A percentile compares a stretch with the other conserved stretches of the same genome.
phyloP scores from a whole-genome alignment of 768 basidiomycete species.

The Lentinula raphanica region DNA sequence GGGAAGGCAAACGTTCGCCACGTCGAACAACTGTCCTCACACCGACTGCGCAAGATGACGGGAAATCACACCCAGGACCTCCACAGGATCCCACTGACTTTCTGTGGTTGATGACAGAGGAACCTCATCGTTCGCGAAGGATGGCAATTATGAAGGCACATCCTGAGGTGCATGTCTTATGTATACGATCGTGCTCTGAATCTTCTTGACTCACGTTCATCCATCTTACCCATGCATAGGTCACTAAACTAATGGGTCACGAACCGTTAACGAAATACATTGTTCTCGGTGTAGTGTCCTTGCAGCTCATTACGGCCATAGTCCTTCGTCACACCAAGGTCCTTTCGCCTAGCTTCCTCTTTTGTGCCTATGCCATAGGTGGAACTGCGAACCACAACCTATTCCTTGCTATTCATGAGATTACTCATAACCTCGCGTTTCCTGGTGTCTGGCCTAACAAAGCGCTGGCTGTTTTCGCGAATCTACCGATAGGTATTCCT shows the following conservation, averaged over 20 bases:
- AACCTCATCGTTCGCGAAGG: slow-evolving; percentile 87
- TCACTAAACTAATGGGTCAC: slow-evolving; percentile 94
- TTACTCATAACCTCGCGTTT: slow-evolving; percentile 97
- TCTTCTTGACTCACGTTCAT: not conserved
- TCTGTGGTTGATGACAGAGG: slow-evolving; percentile 96
- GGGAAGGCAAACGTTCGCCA: slow-evolving; percentile 47
- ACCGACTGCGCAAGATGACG: slow-evolving; percentile 35
- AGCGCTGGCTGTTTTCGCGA: slow-evolving; percentile 82
- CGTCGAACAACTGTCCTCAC: slow-evolving; percentile 44
- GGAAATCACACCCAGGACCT: slow-evolving; percentile 38
- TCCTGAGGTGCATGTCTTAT: slow-evolving; percentile 62
- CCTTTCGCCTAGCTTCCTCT: slow-evolving; percentile 65
- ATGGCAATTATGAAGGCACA: slow-evolving; percentile 91
- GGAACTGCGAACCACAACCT: slow-evolving; percentile 97
- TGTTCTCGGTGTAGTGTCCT: slow-evolving; percentile 72
- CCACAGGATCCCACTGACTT: slow-evolving; percentile 83
- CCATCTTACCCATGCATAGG: no score
- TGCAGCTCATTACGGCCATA: slow-evolving; percentile 67
- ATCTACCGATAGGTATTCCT: slow-evolving; percentile 90
- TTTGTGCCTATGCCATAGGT: slow-evolving; percentile 79
- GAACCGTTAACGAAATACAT: slow-evolving; percentile 90
- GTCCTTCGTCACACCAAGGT: slow-evolving; percentile 65
- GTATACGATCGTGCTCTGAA: not conserved
- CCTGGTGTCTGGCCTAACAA: slow-evolving; percentile 79
- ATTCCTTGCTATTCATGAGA: slow-evolving; percentile 97